These are phyloP conservation scores for Trichosporon faecale DNA, from an alignment of 1,284 basidiomycete species.

Conservation along the genomic window DNA sequence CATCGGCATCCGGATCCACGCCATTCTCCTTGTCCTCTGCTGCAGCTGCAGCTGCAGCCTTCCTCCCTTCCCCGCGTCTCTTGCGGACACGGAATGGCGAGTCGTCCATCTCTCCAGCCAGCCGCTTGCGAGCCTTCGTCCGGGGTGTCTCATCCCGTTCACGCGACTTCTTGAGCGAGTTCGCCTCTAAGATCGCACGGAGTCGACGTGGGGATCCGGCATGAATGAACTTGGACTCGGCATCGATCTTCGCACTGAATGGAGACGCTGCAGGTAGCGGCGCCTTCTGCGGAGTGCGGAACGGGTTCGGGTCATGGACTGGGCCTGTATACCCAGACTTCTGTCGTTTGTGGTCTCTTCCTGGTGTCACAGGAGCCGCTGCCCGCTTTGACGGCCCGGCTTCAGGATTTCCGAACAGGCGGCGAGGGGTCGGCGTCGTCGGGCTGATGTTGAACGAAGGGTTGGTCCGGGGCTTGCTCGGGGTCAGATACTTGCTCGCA, in stretches of 20 bases:
- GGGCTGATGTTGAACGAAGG: background rate
- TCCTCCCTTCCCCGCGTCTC: background rate
- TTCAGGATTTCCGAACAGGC: background rate
- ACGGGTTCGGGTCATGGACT: constrained; percentile 46
- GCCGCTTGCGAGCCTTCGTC: constrained; percentile 46
- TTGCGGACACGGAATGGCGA: constrained; percentile 38
- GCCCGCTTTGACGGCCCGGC: background rate
- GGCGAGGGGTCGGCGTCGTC: constrained; percentile 5
- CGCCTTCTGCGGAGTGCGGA: constrained; percentile 31
- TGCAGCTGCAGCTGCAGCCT: background rate
- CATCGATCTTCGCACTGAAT: background rate
- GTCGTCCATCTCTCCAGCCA: constrained; percentile 48
- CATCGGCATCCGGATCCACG: background rate
- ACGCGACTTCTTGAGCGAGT: constrained; percentile 26
- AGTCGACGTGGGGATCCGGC: constrained; percentile 43
- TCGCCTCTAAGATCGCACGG: constrained; percentile 41
- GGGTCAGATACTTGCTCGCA: background rate
- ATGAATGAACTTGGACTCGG: constrained; percentile 43
- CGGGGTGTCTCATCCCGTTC: constrained; percentile 42
- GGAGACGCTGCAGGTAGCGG: background rate
- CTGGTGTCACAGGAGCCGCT: background rate
- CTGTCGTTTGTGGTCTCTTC: background rate
- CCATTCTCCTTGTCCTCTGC: constrained; percentile 10
- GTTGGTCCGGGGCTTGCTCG: background rate
- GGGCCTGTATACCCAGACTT: constrained; percentile 36